Base-by-base conservation (phyloP, 768 basidiomycete genomes). In the Mycena chlorophos region DNA sequence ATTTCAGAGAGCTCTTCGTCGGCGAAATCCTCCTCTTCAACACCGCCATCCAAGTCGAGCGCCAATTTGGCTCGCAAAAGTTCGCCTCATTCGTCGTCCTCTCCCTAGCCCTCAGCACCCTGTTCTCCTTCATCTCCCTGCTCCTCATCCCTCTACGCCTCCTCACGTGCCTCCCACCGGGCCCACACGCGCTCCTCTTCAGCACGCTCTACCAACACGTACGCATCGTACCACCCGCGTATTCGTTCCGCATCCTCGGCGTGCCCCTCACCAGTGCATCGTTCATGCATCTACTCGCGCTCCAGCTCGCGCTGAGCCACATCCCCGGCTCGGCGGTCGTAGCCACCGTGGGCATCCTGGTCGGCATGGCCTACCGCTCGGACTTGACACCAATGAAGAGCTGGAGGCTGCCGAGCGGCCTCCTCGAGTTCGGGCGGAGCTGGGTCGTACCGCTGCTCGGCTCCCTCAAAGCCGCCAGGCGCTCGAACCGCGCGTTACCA, bases 1-100 rank as follows among this genome's bases (percentile, higher is more conserved):
- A 0, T n/a, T 28, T 23, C 49, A 89, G 89, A 52, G 92, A 96
- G 65, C 78, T 98, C 29, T 79, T 97, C 54, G 68, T 97, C 39
- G 85, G 83, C 0, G 84, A 88, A 57, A 61, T 96, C 23, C 56
- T 94, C 4, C 71, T 96, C 1, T 94, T 87, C 71, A 84, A 85
- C 64, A 76, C 84, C 19, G 84, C 81, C 2, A 68, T 91, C 1
- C 80, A 79, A 23, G 78, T 96, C 27, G 95, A 98, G 65, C 82
- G 95, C 51, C 83, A 85, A 38, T 97, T 93, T 65, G 94, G 95
- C 12, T 86, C 86, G 52, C 71, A 88, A 54, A 97, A 97, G 70
- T 97, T 82, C 71, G 91, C 91, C 27, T 92, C 94, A 61, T 70
- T 85, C n/a, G n/a, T n/a, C n/a, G n/a, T n/a, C n/a, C n/a, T n/a